Evolutionary conservation across 768 basidiomycete genomes (phyloP), one percentile per base, ranked within the genome.

Genomic region (Cystofilobasidium capitatum): DNA sequence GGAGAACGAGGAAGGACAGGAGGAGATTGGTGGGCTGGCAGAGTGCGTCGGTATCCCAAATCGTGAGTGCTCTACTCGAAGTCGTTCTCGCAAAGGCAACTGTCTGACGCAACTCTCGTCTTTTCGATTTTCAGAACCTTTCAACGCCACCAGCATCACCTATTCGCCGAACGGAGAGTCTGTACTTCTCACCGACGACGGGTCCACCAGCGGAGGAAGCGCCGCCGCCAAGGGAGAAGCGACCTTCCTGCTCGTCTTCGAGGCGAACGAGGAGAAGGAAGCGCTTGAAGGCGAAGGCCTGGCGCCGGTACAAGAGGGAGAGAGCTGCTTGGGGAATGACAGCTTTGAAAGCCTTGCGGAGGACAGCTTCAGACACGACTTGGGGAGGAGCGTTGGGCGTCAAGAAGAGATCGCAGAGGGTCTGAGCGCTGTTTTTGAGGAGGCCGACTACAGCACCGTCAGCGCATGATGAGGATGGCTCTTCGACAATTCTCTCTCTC

Each of bases 21-120:
- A 31, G 31, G 45, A 36, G 14, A 35, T n/a, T 9, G 66, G 54
- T 26, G 66, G 66, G 0, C 49, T 68, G 33, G 66, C 66, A n/a
- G 66, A 68, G 51, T 68, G 66, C 29, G 36, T 68, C 24, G 66
- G 66, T 2, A 45, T 68, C 9, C 66, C 66, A n/a, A 62, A n/a
- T 35, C 40, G 65, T 66, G 36, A 45, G 65, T 66, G 2, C 37
- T 12, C 17, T 33, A 20, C n/a, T 10, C 8, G 6, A 49, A n/a
- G 31, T 24, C 5, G n/a, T n/a, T 45, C 14, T 45, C 31, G 26
- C n/a, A n/a, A n/a, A n/a, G n/a, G n/a, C n/a, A n/a, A n/a, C n/a
- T n/a, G n/a, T n/a, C n/a, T n/a, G n/a, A n/a, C n/a, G n/a, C n/a
- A n/a, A n/a, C n/a, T n/a, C n/a, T n/a, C n/a, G n/a, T n/a, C n/a